Evolutionary conservation across 1,284 basidiomycete species (phyloP).

Genomic region (Malassezia pachydermatis): DNA sequence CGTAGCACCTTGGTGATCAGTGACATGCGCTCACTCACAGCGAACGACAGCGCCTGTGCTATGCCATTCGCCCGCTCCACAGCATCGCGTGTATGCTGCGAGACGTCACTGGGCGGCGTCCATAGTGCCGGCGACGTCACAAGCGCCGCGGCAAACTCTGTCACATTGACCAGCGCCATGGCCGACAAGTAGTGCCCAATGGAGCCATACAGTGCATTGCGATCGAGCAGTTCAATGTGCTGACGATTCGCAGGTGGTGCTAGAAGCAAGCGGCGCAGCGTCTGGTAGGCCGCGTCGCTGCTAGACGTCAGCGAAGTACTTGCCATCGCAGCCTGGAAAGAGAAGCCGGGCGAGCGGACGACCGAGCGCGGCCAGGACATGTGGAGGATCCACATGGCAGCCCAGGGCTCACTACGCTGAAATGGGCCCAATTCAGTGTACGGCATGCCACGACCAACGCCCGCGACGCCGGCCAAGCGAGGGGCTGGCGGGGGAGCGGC

Average conservation of each 20-base stretch:
- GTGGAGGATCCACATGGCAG: neutral
- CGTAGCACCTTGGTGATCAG: conserved; percentile 24
- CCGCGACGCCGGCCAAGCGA: conserved; percentile 3
- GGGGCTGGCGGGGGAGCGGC: neutral
- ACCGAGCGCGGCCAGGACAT: neutral
- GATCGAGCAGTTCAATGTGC: conserved; percentile 33
- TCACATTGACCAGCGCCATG: conserved; percentile 26
- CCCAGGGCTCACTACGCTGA: neutral
- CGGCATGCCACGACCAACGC: conserved; percentile 8
- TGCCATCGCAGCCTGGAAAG: too few species aligned
- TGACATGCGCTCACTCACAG: conserved; percentile 29
- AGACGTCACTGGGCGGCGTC: conserved; percentile 18
- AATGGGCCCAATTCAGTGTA: neutral
- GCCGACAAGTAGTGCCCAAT: conserved; percentile 38
- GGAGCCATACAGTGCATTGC: conserved; percentile 33
- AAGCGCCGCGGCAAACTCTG: conserved; percentile 29
- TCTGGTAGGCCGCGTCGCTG: conserved; percentile 33
- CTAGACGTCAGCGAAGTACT: conserved; percentile 6
- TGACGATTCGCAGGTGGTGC: conserved; percentile 32
- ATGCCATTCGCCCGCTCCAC: conserved; percentile 12
- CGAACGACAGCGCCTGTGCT: conserved; percentile 28
- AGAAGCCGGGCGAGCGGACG: too few species aligned
- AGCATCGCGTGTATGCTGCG: conserved; percentile 17
- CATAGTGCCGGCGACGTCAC: conserved; percentile 33
- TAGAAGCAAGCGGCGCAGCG: conserved; percentile 32